These are phyloP conservation scores for Neoboletus brunneissimus DNA, from an alignment of 768 basidiomycete genomes.

Conservation along the genomic window DNA sequence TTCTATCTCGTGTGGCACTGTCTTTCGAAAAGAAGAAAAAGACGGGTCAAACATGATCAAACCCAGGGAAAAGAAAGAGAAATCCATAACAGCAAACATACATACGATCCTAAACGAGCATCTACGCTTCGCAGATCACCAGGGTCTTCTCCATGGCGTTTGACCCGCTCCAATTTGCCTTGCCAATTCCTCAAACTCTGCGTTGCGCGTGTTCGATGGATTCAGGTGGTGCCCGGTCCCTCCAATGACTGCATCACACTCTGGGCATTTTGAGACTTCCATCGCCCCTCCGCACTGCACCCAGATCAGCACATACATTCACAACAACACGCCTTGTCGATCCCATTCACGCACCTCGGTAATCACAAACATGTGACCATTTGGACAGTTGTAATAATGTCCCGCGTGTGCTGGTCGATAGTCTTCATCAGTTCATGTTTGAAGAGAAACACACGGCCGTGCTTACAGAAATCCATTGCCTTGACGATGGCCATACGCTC, in stretches of 20 bases:
- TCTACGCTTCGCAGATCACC: not conserved
- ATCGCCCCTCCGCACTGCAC: conserved; percentile 59
- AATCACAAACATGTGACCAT: conserved; percentile 64
- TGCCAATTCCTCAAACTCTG: conserved; percentile 48
- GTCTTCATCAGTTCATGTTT: not conserved
- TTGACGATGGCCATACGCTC: conserved; percentile 51
- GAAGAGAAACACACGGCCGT: not conserved
- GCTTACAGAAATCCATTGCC: conserved; percentile 48
- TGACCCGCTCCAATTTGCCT: conserved; percentile 25
- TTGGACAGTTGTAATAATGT: conserved; percentile 51
- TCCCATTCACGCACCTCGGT: conserved; percentile 40
- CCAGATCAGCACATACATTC: not conserved
- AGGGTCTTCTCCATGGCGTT: conserved; percentile 31
- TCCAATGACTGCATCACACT: conserved; percentile 55
- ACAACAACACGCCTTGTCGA: not conserved
- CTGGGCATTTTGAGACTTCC: conserved; percentile 47
- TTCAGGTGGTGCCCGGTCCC: conserved; percentile 43
- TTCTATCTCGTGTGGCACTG: too few relatives aligned
- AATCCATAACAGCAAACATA: not conserved
- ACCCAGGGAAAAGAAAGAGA: not conserved
- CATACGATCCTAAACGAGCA: not conserved
- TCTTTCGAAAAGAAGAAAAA: too few relatives aligned
- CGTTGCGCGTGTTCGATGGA: conserved; percentile 41
- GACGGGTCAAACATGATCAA: not conserved
- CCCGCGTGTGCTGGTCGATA: conserved; percentile 35